Percentiles rank a stretch among this genome's conserved stretches.
These are phyloP conservation scores for Fusarium haematococcum DNA, from an alignment of 2,329 filamentous ascomycete species.

Conservation along the genomic window DNA sequence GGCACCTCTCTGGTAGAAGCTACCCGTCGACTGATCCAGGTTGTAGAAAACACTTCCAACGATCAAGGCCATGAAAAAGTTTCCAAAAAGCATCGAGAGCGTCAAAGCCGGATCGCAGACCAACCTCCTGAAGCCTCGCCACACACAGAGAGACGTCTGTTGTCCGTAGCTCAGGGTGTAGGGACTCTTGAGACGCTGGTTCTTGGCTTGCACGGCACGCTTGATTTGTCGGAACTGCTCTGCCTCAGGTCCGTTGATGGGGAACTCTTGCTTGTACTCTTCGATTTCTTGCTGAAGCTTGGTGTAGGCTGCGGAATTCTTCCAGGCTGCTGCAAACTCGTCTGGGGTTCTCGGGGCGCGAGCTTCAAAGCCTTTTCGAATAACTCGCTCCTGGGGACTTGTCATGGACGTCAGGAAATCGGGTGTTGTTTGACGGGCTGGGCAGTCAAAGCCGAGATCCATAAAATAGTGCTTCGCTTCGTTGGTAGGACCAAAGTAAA, in stretches of 20 bases:
- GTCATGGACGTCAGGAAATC: slow-evolving; percentile 74
- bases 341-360: slow-evolving; percentile 50
- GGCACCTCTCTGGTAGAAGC: slow-evolving; percentile 60
- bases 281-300: slow-evolving; percentile 63
- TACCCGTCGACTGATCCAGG: slow-evolving; percentile 54
- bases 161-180: slow-evolving; percentile 41
- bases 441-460: slow-evolving; percentile 67
- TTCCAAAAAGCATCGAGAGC: slow-evolving; percentile 54
- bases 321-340: slow-evolving; percentile 52
- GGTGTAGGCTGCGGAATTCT: slow-evolving; percentile 27
- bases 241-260: slow-evolving; percentile 56
- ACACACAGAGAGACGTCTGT: slow-evolving; percentile 35
- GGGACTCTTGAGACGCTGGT: slow-evolving; percentile 42
- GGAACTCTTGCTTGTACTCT: slow-evolving; percentile 55
- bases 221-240: slow-evolving; percentile 59
- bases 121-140: slow-evolving; percentile 54
- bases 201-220: slow-evolving; percentile 59
- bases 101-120: slow-evolving; percentile 54
- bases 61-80: slow-evolving; percentile 63
- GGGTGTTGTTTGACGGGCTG: slow-evolving; percentile 69
- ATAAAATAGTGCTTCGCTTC: slow-evolving; percentile 44
- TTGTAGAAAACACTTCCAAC: slow-evolving; percentile 65
- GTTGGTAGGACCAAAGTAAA: slow-evolving; percentile 55
- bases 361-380: slow-evolving; percentile 48
- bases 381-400: slow-evolving; percentile 48